phyloP scores from a whole-genome alignment of 352 stramenopile genomes.

The Pythium graminicola region DNA sequence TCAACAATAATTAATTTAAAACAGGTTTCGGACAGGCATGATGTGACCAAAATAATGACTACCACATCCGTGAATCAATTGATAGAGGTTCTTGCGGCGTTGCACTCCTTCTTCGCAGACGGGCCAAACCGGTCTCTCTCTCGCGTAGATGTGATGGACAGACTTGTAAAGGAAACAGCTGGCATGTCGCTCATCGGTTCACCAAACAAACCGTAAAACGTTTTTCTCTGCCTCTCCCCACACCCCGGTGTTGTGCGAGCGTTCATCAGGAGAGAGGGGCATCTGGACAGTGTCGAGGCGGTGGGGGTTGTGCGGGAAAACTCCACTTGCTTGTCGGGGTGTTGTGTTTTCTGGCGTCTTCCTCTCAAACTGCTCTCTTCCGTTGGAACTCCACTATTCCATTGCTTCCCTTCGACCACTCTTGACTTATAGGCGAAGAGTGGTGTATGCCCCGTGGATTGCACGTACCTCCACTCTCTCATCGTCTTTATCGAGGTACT shows the following conservation, averaged over 20 bases:
- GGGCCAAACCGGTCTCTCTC: not conserved
- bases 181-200: not conserved
- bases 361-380: too few relatives aligned
- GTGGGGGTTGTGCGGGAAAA: not conserved
- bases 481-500: not conserved
- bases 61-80: not conserved
- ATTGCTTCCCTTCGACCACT: not conserved
- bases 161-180: not conserved
- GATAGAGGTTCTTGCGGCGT: not conserved
- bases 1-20: not conserved
- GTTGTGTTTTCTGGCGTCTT: not conserved
- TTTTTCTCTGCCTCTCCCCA: conserved; percentile 4
- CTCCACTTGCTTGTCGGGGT: conserved; percentile 1
- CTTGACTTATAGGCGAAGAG: not conserved
- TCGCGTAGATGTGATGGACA: conserved; percentile 1
- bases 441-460: conserved; percentile 4
- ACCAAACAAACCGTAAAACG: too few relatives aligned
- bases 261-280: conserved; percentile 5
- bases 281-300: conserved; percentile 5
- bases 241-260: too few relatives aligned
- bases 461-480: not conserved
- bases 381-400: not conserved
- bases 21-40: too few relatives aligned
- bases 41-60: too few relatives aligned
- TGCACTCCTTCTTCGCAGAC: not conserved